Evolutionary conservation across 2,329 filamentous ascomycete species (phyloP), one percentile per base, ranked within the genome.

Genomic region (Daldinia sp.): DNA sequence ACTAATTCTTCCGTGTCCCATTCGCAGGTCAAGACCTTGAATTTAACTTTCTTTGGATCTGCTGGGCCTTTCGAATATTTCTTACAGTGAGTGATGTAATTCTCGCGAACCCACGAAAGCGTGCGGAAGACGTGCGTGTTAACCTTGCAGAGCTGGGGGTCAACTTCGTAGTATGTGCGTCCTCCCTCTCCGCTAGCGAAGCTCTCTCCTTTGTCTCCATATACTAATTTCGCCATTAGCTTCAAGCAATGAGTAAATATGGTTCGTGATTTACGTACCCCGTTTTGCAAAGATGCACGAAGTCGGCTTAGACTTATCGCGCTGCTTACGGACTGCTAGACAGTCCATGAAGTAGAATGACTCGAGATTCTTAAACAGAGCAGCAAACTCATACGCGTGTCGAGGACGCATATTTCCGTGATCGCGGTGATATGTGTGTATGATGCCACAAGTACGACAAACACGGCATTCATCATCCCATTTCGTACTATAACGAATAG

Each of bases 281-380:
- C 60, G 54, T 39, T 60, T 69, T 39, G 58, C 30, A 20, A 54
- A 33, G 13, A 55, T 42, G 26, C 59, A 59, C 26, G 63, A 65
- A 37, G 39, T 44, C 13, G 68, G 59, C 35, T 44, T 56, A n/a
- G 69, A 65, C 42, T 59, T 63, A 26, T 71, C 63, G 46, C 63
- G 67, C n/a, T 59, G 30, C 54, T 78, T 79, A 6, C 78, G 78
- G 9, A 82, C 67, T 3, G 82, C 79, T 5, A 82, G 74, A 58
- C 82, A 83, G 68, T 85, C 83, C 23, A 85, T 74, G 51, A 85
- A 81, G 65, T 82, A 84, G 48, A 85, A 82, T 1, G 79, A 75
- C 63, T 83, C 79, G 5, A 85, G 74, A 13, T 80, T 82, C 13
- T 82, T 73, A 67, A 82, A 79, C 9, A 82, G 74, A 2, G 81